These are phyloP conservation scores for Domatiomyces catenatus DNA, from an alignment of 2,329 filamentous ascomycete species.

Conservation along the genomic window DNA sequence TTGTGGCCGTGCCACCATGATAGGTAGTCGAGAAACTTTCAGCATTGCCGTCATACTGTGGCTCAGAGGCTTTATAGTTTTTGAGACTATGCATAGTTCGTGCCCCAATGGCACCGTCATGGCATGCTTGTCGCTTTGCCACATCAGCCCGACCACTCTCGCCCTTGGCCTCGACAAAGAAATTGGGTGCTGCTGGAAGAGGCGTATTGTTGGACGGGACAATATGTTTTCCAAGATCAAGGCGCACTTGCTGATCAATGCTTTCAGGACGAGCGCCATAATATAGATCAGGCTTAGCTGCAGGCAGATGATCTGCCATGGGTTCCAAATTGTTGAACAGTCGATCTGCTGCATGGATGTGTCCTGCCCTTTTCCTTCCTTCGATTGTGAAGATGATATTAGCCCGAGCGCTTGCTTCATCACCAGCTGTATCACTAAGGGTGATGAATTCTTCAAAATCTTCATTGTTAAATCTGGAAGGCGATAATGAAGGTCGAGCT, in stretches of 20 bases:
- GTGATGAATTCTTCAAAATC: not conserved
- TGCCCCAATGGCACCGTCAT: slow-evolving; percentile 25
- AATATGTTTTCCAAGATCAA: slow-evolving; percentile 17
- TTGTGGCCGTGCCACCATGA: slow-evolving; percentile 22
- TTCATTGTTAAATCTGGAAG: not conserved
- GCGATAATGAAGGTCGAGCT: not conserved
- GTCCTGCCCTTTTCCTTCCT: not conserved
- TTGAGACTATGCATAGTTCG: slow-evolving; percentile 18
- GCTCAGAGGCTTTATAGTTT: slow-evolving; percentile 22
- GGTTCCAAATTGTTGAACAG: slow-evolving; percentile 24
- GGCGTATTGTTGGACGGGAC: slow-evolving; percentile 19
- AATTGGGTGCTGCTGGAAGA: slow-evolving; percentile 26
- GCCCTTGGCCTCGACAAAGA: slow-evolving; percentile 29
- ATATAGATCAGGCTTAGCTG: slow-evolving; percentile 20
- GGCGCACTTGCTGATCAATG: slow-evolving; percentile 18
- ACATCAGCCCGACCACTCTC: slow-evolving; percentile 21
- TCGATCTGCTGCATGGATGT: slow-evolving; percentile 9
- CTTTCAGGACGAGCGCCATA: slow-evolving; percentile 20
- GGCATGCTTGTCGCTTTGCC: slow-evolving; percentile 23
- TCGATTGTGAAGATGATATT: slow-evolving; percentile 4
- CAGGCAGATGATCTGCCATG: slow-evolving; percentile 20
- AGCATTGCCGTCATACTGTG: slow-evolving; percentile 26
- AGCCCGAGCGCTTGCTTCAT: slow-evolving; percentile 2
- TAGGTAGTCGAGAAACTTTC: slow-evolving; percentile 23
- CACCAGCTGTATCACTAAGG: not conserved